Evolutionary conservation across 169 alveolate species (phyloP).

Genomic region (Eimeria falciformis): DNA sequence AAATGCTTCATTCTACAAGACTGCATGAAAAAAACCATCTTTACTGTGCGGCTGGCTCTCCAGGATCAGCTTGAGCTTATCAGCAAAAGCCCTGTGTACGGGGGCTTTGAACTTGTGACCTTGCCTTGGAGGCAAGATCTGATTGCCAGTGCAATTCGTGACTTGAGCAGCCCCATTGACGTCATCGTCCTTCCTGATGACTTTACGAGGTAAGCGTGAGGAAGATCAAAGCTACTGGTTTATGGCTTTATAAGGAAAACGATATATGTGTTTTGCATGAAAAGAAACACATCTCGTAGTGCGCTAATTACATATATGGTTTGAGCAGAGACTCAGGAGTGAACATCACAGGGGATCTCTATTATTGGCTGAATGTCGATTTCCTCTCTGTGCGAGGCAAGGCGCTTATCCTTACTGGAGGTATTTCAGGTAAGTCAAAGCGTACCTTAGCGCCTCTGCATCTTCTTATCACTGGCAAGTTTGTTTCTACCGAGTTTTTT

Average conservation of each 20-base stretch:
- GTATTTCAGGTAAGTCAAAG: slow-evolving; percentile 6
- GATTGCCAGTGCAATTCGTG: background rate
- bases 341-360: slow-evolving; percentile 61
- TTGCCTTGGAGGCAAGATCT: slow-evolving; percentile 45
- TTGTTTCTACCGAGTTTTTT: no score
- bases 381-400: slow-evolving; percentile 53
- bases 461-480: background rate
- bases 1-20: no score
- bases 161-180: slow-evolving; percentile 16
- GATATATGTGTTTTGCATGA: no score
- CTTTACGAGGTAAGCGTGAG: background rate
- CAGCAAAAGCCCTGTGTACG: background rate
- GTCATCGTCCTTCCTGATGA: slow-evolving; percentile 45
- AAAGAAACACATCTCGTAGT: no score
- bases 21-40: no score
- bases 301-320: background rate
- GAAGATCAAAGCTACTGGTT: no score
- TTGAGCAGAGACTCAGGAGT: slow-evolving; percentile 42
- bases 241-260: no score
- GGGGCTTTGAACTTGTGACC: slow-evolving; percentile 46
- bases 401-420: slow-evolving; percentile 49
- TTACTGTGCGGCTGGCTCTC: background rate
- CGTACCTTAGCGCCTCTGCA: background rate
- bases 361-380: slow-evolving; percentile 65
- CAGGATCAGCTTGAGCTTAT: slow-evolving; percentile 63